A percentile compares a stretch with the other conserved stretches of the same genome.
phyloP scores from a whole-genome alignment of 1,284 basidiomycete species.

The Leccinum insolens region DNA sequence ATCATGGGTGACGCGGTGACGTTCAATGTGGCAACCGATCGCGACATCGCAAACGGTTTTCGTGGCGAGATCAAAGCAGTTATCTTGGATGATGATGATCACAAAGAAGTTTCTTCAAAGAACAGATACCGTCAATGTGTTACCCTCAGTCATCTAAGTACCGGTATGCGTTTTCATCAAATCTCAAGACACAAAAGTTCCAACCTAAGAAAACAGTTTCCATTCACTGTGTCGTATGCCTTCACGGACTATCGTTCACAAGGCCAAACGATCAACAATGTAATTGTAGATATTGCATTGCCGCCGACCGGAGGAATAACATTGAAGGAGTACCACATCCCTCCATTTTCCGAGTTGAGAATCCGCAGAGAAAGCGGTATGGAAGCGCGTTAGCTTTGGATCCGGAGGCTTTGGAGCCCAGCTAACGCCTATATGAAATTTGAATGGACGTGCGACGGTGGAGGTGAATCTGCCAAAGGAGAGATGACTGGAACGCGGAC shows the following conservation, averaged over 20 bases:
- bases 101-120: background rate
- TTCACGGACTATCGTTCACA: too few species aligned
- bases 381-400: conserved; percentile 38
- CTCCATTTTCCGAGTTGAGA: conserved; percentile 76
- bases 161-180: too few species aligned
- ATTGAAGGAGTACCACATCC: conserved; percentile 55
- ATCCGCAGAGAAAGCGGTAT: conserved; percentile 62
- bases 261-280: too few species aligned
- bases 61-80: background rate
- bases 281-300: too few species aligned
- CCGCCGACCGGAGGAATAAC: too few species aligned
- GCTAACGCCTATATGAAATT: conserved; percentile 73
- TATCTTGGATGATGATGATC: background rate
- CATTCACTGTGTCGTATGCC: too few species aligned
- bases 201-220: too few species aligned
- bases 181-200: too few species aligned
- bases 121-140: background rate
- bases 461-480: conserved; percentile 21
- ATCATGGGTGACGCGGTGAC: background rate
- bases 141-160: too few species aligned
- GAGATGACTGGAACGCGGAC: background rate
- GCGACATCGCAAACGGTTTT: background rate
- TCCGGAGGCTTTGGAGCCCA: conserved; percentile 77
- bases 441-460: conserved; percentile 51
- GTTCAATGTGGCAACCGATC: background rate